Evolutionary conservation across 768 basidiomycete genomes (phyloP), one percentile per base, ranked within the genome.

Genomic region (Pholiota microspora): DNA sequence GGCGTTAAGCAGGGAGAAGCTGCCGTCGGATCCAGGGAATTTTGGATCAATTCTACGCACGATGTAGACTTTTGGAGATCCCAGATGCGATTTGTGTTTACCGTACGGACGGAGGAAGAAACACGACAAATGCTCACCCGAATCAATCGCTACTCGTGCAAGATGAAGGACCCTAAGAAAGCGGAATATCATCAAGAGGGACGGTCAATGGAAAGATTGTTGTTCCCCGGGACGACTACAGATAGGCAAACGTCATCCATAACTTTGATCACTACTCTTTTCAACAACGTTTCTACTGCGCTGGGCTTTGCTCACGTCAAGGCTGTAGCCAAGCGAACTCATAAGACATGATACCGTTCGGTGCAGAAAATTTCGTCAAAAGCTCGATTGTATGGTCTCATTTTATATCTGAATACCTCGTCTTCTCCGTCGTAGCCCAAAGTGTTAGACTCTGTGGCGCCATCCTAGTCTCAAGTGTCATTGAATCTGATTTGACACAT

Each of bases 301-400:
- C 23, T 44, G 15, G 51, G 38, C 6, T 9, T 12, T 35, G 35
- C 51, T 10, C 51, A 40, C 21, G 4, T 40, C 6, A 40, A 45
- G 29, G 42, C 51, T 28, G 51, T 51, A 9, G 38, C 51, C 3
- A 51, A 51, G 21, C 12, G 51, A 18, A 51, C 36, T n/a, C 24
- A 35, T n/a, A 27, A n/a, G 51, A 51, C 40, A 35, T 51, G 15
- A 28, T 51, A 25, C 51, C 38, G n/a, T 51, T 51, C 18, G 51
- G 51, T 16, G 25, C 51, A 27, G 51, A 44, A 16, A 51, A 51
- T 5, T 38, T 51, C 9, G 35, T 51, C 16, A 18, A 51, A 31
- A 51, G 51, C 16, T 13, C 42, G 25, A 40, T 51, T 24, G 8
- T 42, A 24, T 44, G 51, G 51, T 51, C 38, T 31, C 51, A 24